Conservation (phyloP, 257 asterid species). For the Rauvolfia tetraphylla region DNA sequence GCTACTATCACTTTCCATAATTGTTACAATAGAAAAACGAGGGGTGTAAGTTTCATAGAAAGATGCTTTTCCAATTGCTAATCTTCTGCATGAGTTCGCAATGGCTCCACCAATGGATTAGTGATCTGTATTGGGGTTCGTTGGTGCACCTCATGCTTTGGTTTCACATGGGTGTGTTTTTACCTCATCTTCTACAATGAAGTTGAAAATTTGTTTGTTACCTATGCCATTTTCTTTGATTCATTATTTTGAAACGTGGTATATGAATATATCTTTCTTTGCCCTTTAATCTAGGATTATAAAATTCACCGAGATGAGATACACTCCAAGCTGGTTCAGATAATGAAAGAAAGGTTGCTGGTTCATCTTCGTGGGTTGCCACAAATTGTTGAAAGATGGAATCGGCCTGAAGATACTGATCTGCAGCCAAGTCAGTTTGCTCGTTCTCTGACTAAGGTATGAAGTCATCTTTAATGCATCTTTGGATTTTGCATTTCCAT, state of each 20-base stretch:
- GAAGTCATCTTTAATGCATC: constrained; percentile 3
- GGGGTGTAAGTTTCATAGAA: background rate
- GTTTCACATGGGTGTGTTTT: background rate
- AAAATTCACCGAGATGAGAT: constrained; percentile 92
- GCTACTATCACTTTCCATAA: background rate
- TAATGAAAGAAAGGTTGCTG: constrained; percentile 84
- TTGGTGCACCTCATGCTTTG: background rate
- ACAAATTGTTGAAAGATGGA: constrained; percentile 88
- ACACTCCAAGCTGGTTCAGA: constrained; percentile 94
- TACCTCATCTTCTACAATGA: background rate
- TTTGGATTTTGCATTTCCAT: background rate
- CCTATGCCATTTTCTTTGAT: no score
- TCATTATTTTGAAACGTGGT: constrained; percentile 6
- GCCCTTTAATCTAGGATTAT: constrained; percentile 51
- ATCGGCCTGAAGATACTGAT: constrained; percentile 65
- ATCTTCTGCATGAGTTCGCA: background rate
- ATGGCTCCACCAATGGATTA: background rate
- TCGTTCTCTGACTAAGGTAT: constrained; percentile 82
- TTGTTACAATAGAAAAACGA: background rate
- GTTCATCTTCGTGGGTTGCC: constrained; percentile 91
- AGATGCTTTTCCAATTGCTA: background rate
- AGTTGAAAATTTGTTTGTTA: background rate
- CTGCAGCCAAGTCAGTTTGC: constrained; percentile 92
- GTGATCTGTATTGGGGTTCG: background rate
- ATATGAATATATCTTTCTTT: background rate